These are phyloP conservation scores for Phytopythium aichiense DNA, from an alignment of 352 stramenopile species.

Conservation along the genomic window DNA sequence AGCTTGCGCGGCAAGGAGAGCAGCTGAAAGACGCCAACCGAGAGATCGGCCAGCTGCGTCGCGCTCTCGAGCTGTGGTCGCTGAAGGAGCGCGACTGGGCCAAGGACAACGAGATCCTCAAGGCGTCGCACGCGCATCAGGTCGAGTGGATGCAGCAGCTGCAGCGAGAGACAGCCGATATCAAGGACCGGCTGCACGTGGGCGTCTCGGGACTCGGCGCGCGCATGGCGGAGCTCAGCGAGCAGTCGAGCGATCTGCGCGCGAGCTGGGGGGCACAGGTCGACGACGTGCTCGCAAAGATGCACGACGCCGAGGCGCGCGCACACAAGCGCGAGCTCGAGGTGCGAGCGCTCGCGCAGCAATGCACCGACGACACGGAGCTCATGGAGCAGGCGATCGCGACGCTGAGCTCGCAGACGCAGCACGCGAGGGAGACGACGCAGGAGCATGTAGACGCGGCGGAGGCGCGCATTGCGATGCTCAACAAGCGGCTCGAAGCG, in stretches of 20 bases:
- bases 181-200: slow-evolving; percentile 72
- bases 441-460: slow-evolving; percentile 50
- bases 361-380: slow-evolving; percentile 64
- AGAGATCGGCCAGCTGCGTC: slow-evolving; percentile 72
- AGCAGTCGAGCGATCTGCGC: slow-evolving; percentile 64
- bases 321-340: slow-evolving; percentile 41
- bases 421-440: slow-evolving; percentile 39
- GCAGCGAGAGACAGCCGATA: slow-evolving; percentile 74
- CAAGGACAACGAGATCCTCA: slow-evolving; percentile 85
- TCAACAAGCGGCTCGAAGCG: slow-evolving; percentile 56
- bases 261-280: slow-evolving; percentile 70
- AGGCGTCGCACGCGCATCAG: slow-evolving; percentile 77
- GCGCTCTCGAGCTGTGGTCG: slow-evolving; percentile 73
- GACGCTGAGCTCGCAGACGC: slow-evolving; percentile 64
- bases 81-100: slow-evolving; percentile 82
- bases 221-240: slow-evolving; percentile 54
- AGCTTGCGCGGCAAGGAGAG: slow-evolving; percentile 51
- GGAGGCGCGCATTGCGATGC: slow-evolving; percentile 28
- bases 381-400: slow-evolving; percentile 71
- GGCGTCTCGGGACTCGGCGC: slow-evolving; percentile 11
- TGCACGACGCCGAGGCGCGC: slow-evolving; percentile 48
- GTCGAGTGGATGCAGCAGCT: slow-evolving; percentile 86
- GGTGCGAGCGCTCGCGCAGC: slow-evolving; percentile 36
- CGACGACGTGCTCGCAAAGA: slow-evolving; percentile 52
- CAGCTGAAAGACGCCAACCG: slow-evolving; percentile 56